Evolutionary conservation across 1,284 basidiomycete genomes (phyloP).

Genomic region (Anthracocystis setariae): DNA sequence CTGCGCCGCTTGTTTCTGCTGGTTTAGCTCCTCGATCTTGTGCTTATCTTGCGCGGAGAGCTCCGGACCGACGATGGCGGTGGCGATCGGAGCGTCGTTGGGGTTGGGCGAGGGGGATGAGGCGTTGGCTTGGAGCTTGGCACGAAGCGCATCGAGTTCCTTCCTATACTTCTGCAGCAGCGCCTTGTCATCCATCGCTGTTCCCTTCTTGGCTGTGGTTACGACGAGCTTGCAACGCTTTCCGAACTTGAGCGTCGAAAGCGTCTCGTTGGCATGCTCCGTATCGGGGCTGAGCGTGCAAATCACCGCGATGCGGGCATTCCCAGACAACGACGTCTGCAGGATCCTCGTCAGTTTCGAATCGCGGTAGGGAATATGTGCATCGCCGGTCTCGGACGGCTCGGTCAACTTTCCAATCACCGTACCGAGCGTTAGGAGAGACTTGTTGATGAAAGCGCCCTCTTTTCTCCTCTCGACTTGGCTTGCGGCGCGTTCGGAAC

Average conservation of each 20-base stretch:
- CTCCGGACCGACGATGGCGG: conserved; percentile 6
- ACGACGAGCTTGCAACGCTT: conserved; percentile 72
- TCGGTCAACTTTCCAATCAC: conserved; percentile 73
- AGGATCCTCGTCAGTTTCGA: conserved; percentile 72
- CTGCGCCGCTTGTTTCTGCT: conserved; percentile 44
- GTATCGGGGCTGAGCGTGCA: conserved; percentile 71
- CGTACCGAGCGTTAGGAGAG: conserved; percentile 71
- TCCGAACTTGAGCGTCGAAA: conserved; percentile 73
- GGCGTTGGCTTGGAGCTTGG: conserved; percentile 46
- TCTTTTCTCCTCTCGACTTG: conserved; percentile 72
- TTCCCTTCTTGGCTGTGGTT: conserved; percentile 72
- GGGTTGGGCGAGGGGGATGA: conserved; percentile 5
- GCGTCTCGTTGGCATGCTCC: conserved; percentile 71
- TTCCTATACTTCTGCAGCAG: conserved; percentile 60
- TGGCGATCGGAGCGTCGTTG: conserved; percentile 6
- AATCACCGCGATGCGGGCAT: conserved; percentile 72
- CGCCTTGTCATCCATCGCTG: conserved; percentile 68
- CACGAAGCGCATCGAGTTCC: conserved; percentile 60
- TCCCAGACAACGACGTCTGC: conserved; percentile 72
- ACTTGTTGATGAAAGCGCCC: conserved; percentile 68
- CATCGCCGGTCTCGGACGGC: conserved; percentile 21
- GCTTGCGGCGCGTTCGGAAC: conserved; percentile 72
- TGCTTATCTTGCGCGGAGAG: conserved; percentile 20
- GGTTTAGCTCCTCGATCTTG: conserved; percentile 45
- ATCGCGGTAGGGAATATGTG: conserved; percentile 73